phyloP scores from a whole-genome alignment of 2,329 filamentous ascomycete species.

The Akanthomyces dipterigenus region DNA sequence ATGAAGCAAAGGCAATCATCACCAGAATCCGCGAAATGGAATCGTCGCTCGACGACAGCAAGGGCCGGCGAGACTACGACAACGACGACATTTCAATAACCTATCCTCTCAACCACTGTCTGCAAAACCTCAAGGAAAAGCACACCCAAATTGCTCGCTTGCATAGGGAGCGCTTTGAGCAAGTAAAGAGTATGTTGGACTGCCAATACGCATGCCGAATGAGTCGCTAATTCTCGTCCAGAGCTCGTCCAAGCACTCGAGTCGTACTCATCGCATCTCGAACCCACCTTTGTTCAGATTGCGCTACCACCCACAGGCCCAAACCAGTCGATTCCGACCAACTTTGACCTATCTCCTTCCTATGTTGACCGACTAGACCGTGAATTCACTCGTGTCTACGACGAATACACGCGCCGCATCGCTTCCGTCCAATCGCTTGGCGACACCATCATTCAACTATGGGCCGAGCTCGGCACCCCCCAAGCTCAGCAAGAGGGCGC shows the following conservation, averaged over 20 bases:
- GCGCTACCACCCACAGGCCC: slow-evolving; percentile 75
- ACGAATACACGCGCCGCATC: slow-evolving; percentile 86
- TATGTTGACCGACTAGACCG: slow-evolving; percentile 82
- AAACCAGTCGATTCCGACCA: slow-evolving; percentile 68
- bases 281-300: slow-evolving; percentile 79
- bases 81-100: slow-evolving; percentile 68
- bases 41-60: slow-evolving; percentile 72
- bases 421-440: slow-evolving; percentile 65
- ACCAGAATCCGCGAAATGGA: slow-evolving; percentile 91
- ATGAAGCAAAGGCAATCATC: slow-evolving; percentile 81
- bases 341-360: slow-evolving; percentile 84
- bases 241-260: slow-evolving; percentile 90
- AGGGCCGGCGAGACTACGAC: slow-evolving; percentile 57
- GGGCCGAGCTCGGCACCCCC: slow-evolving; percentile 91
- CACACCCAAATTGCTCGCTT: slow-evolving; percentile 71
- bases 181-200: slow-evolving; percentile 73
- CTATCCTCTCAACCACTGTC: slow-evolving; percentile 73
- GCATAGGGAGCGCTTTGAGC: slow-evolving; percentile 87
- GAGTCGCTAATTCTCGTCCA: slow-evolving; percentile 28
- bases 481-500: slow-evolving; percentile 83
- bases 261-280: slow-evolving; percentile 93
- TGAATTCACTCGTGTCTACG: slow-evolving; percentile 92
- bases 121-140: slow-evolving; percentile 78
- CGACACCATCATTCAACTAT: slow-evolving; percentile 86
- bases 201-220: neutral